Conservation (phyloP, 306 rosid species). For the Dryas alaskensis region DNA sequence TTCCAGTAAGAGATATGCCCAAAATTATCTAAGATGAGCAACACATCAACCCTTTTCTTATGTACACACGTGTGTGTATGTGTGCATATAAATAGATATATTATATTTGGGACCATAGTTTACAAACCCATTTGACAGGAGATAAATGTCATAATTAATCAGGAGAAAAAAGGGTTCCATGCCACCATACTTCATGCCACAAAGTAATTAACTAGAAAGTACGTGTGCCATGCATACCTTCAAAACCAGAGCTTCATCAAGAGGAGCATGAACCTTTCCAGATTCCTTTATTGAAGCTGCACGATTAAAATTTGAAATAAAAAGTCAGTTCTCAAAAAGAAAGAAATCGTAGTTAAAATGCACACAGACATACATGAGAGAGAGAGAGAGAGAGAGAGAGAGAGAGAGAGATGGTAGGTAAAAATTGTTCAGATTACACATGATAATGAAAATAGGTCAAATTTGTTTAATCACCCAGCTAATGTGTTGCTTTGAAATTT, state of each 20-base stretch:
- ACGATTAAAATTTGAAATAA: conserved; percentile 26
- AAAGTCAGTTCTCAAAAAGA: conserved; percentile 20
- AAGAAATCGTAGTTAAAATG: neutral
- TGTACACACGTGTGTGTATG: neutral
- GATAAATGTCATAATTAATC: neutral
- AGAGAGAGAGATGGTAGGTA: neutral
- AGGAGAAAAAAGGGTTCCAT: neutral
- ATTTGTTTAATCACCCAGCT: neutral
- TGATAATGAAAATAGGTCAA: neutral
- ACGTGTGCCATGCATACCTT: conserved; percentile 30
- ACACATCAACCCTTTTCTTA: conserved; percentile 13
- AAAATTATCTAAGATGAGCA: conserved; percentile 22
- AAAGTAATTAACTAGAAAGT: conserved; percentile 1
- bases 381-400: neutral
- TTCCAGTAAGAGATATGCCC: conserved; percentile 46
- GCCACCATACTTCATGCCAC: neutral
- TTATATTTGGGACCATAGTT: conserved; percentile 4
- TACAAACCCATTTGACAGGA: neutral
- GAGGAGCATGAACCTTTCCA: conserved; percentile 34
- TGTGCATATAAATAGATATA: neutral
- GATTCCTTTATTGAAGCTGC: conserved; percentile 43
- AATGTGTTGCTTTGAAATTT: neutral
- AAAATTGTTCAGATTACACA: neutral
- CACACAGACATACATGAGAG: conserved; percentile 18
- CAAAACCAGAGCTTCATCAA: conserved; percentile 39